Evolutionary conservation across 1,139 yeast species (phyloP).

Genomic region (Saccharomyces hybrid): DNA sequence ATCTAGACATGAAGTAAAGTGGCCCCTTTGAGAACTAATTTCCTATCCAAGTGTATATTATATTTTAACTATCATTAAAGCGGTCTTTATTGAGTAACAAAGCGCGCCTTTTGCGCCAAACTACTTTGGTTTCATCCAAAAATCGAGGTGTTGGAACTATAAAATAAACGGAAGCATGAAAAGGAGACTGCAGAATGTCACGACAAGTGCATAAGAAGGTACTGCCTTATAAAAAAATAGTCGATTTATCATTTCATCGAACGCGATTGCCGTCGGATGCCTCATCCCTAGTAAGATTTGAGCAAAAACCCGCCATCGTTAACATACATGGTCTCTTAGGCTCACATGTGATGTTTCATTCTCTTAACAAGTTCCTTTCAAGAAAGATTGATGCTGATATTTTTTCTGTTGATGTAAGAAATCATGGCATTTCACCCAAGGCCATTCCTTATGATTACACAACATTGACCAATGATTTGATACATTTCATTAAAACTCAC

Average conservation of each 20-base stretch:
- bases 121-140: not conserved
- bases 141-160: not conserved
- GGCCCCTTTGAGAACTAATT: not conserved
- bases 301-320: constrained; percentile 20
- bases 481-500: constrained; percentile 18
- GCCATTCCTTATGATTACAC: constrained; percentile 40
- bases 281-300: not conserved
- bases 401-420: constrained; percentile 43
- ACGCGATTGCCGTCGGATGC: constrained; percentile 4
- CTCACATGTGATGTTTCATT: constrained; percentile 18
- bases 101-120: not conserved
- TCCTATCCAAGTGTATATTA: not conserved
- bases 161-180: not conserved
- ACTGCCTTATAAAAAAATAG: constrained; percentile 9
- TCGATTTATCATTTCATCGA: constrained; percentile 19
- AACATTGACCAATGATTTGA: constrained; percentile 40
- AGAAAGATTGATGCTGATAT: constrained; percentile 30
- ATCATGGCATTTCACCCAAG: constrained; percentile 45
- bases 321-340: constrained; percentile 31
- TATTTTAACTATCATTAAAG: not conserved
- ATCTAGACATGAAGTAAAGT: constrained; percentile 19
- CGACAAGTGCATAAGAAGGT: constrained; percentile 2
- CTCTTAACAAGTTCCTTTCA: constrained; percentile 31
- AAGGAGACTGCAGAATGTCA: not conserved
- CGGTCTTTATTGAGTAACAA: not conserved